phyloP scores from a whole-genome alignment of 768 basidiomycete genomes.

The Mycena latifolia region DNA sequence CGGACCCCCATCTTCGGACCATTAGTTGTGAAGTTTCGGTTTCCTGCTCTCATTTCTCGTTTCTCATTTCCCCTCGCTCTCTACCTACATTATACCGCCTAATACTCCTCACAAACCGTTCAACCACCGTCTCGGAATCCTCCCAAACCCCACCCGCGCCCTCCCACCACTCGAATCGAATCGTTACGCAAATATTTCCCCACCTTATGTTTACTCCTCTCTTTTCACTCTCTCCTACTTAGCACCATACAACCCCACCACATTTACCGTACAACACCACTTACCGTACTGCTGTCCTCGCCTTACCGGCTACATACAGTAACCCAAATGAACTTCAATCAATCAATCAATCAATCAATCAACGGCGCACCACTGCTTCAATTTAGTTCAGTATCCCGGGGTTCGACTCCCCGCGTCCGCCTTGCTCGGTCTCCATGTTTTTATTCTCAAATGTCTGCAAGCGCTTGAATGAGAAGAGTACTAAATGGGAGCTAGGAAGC shows the following conservation, averaged over 20 bases:
- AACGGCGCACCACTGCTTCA: neutral
- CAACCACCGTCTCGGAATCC: slow-evolving; percentile 1
- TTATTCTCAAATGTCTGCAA: too few relatives aligned
- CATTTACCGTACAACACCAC: slow-evolving; percentile 1
- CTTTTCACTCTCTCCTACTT: neutral
- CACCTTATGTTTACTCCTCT: neutral
- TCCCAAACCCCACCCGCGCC: neutral
- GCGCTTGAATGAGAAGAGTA: too few relatives aligned
- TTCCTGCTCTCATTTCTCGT: neutral
- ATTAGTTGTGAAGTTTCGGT: neutral
- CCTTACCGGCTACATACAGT: neutral
- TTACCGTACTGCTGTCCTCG: neutral
- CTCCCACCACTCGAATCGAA: neutral
- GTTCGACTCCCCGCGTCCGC: too few relatives aligned
- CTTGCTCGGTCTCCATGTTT: too few relatives aligned
- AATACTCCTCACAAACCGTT: neutral
- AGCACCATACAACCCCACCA: neutral
- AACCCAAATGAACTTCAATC: neutral
- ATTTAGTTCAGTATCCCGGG: too few relatives aligned
- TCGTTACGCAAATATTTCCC: neutral
- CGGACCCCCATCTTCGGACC: neutral
- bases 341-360: neutral
- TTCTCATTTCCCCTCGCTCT: neutral
- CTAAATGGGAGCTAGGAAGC: too few relatives aligned
- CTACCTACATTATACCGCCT: slow-evolving; percentile 1